Evolutionary conservation across 2,329 filamentous ascomycete genomes (phyloP), one percentile per base, ranked within the genome.

Genomic region (Ophiostoma piceae): DNA sequence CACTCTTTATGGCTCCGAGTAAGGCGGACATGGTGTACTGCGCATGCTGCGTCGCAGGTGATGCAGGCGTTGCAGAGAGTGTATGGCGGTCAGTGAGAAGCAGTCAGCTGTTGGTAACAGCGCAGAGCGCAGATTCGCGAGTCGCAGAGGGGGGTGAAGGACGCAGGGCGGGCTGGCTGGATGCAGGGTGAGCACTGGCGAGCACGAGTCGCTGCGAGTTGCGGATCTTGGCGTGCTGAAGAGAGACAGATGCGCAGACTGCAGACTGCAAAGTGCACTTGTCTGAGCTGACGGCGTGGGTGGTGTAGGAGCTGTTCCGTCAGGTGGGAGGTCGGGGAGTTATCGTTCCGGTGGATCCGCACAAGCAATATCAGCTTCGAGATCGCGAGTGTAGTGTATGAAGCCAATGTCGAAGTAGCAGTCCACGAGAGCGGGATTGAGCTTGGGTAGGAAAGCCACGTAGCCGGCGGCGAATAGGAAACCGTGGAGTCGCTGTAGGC

Each of bases 1-100:
- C 70, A 69, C 69, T 69, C 68, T 71, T 72, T 72, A 71, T 68
- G 69, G 72, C 70, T 66, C 68, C 62, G 60, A 71, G 70, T 41
- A 62, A 43, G 69, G 74, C 69, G 32, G 74, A 70, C 74, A 74
- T 74, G 26, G 35, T 47, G 69, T 29, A 14, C 35, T 39, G 35
- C 35, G 19, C 62, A 65, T 65, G 35, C 62, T 65, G 60, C 14
- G 57, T 62, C 29, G 57, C 57, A 62, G 22, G 22, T 47, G 43
- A 5, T 6, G 19, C 43, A 47, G 43, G 19, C 16, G 43, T 47
- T 47, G 19, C 54, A 60, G 22, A 8, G 12, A 62, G n/a, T 32
- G 51, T 19, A 29, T 29, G 29, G 57, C 57, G 57, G 57, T 35
- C 57, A 62, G 57, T 8, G 22, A 14, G 22, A 6, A 26, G 22